Evolutionary conservation across 306 rosid species (phyloP), one percentile per base, ranked within the genome.

Genomic region (Herpetospermum pedunculosum): DNA sequence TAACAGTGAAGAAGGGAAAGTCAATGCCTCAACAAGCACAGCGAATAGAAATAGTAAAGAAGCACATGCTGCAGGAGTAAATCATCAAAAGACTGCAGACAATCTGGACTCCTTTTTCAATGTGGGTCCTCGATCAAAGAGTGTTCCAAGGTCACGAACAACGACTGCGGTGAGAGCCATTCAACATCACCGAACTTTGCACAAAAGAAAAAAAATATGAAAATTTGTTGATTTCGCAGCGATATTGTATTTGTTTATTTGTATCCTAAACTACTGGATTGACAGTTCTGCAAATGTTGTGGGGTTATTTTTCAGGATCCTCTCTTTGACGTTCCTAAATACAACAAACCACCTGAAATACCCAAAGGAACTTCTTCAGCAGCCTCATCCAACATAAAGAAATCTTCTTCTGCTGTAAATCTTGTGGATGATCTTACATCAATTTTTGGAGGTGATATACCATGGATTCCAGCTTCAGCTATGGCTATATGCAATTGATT

Each of bases 101-200:
- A 89, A 91, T 81, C 89, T 94, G 41, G 98, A 88, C 77, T 92
- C 91, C 78, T 75, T 88, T 81, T 87, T 90, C 78, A 48, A 80
- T 80, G 37, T 48, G 72, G 72, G 90, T 47, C 73, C 81, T 80
- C 88, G 96, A 67, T 88, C 98, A 41, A 86, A 53, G 80, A 91
- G 98, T 79, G 97, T 74, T 55, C 98, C 96, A 19, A 89, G 84
- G 88, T 85, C 97, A 74, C 83, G 96, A 83, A 68, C 85, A 65
- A 57, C 86, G 41, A 82, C 79, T 77, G 43, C 40, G 94, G 98
- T 94, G 80, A 76, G 84, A 62, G 69, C 70, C 76, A 47, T 40
- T 44, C 72, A 55, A 25, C 69, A 41, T 35, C 13, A 16, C 37
- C 70, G 12, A 43, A 4, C 26, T n/a, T 43, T 59, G 52, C 58